Conservation (phyloP, 2,329 filamentous ascomycete genomes). For the Dactylellina parvicollis region DNA sequence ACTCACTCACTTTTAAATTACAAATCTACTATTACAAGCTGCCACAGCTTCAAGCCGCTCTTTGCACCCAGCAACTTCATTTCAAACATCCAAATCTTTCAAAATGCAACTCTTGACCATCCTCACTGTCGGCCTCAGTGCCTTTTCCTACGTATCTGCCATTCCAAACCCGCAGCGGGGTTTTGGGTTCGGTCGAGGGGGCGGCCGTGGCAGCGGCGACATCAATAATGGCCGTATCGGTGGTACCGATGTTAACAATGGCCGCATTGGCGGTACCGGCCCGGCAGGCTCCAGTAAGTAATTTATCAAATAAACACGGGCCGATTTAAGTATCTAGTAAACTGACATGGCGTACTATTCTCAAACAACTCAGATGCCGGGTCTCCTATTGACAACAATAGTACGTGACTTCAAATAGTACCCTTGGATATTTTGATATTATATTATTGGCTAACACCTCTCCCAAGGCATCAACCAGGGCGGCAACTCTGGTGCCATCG, state of each 20-base stretch:
- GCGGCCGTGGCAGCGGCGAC: slow-evolving; percentile 1
- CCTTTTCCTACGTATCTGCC: slow-evolving; percentile 37
- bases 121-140: slow-evolving; percentile 33
- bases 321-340: no score
- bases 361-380: slow-evolving; percentile 17
- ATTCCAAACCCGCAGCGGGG: slow-evolving; percentile 18
- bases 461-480: slow-evolving; percentile 32
- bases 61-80: slow-evolving; percentile 2
- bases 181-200: not conserved
- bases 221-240: slow-evolving; percentile 40
- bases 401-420: slow-evolving; percentile 4
- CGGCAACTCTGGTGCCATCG: slow-evolving; percentile 35
- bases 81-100: not conserved
- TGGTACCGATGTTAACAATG: slow-evolving; percentile 35
- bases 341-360: not conserved
- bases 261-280: slow-evolving; percentile 47
- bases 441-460: not conserved
- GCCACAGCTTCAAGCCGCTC: slow-evolving; percentile 23
- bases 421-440: not conserved
- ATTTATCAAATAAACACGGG: no score
- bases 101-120: slow-evolving; percentile 52
- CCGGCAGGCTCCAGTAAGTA: slow-evolving; percentile 27
- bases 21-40: slow-evolving; percentile 20
- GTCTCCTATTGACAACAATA: slow-evolving; percentile 26
- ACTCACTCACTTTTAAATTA: slow-evolving; percentile 11